A percentile compares a stretch with the other conserved stretches of the same genome.
phyloP scores from a whole-genome alignment of 129 eudicot species.

The Daucus carota region DNA sequence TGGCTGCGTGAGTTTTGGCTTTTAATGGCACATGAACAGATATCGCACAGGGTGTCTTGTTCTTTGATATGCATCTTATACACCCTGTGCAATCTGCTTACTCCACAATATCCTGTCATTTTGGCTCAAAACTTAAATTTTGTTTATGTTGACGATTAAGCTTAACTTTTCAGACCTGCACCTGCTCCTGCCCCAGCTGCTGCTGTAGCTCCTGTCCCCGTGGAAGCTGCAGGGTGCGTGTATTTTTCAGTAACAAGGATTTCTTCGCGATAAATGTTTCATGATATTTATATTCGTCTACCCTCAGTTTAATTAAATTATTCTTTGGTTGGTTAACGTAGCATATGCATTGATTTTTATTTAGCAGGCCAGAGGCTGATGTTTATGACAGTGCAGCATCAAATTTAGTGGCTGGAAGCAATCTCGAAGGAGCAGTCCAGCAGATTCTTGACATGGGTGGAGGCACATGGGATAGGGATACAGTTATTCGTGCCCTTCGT shows the following conservation, averaged over 20 bases:
- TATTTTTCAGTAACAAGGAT: not conserved
- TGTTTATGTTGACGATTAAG: too few relatives aligned
- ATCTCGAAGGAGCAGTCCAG: slow-evolving; percentile 61
- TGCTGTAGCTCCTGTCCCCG: slow-evolving; percentile 7
- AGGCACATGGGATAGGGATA: slow-evolving; percentile 87
- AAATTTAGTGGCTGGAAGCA: slow-evolving; percentile 74
- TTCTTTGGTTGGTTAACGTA: slow-evolving; percentile 8
- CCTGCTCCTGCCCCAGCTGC: slow-evolving; percentile 36
- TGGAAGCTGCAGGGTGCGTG: slow-evolving; percentile 40
- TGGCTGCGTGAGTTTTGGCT: slow-evolving; percentile 35
- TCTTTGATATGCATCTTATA: not conserved
- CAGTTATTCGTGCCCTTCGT: slow-evolving; percentile 84
- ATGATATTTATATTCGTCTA: not conserved
- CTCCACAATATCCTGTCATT: not conserved
- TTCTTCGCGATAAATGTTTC: not conserved
- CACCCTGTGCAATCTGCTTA: not conserved
- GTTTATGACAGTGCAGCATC: slow-evolving; percentile 81
- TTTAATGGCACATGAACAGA: not conserved
- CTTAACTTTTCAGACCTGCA: slow-evolving; percentile 29
- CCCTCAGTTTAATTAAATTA: not conserved
- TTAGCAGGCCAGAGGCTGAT: slow-evolving; percentile 42
- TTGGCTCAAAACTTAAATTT: too few relatives aligned
- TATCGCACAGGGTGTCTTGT: not conserved
- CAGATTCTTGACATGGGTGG: slow-evolving; percentile 97
- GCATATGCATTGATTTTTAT: slow-evolving; percentile 11